A percentile compares a stretch with the other conserved stretches of the same genome.
These are phyloP conservation scores for Cyberlindnera maritima DNA, from an alignment of 805 yeast species.

Conservation along the genomic window DNA sequence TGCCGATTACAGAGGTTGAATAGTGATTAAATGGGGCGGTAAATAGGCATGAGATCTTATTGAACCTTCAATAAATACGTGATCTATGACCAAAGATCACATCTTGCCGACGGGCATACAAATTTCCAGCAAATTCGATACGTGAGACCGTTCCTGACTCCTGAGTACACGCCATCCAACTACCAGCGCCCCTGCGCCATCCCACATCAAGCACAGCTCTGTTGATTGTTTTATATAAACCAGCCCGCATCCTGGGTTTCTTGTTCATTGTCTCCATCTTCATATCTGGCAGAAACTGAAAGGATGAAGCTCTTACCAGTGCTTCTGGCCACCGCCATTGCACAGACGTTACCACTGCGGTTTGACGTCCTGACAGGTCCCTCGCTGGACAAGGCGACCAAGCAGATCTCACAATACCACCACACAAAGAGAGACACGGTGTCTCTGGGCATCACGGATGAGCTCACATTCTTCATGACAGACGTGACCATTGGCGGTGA, in stretches of 20 bases:
- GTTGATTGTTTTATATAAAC: neutral
- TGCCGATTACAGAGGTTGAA: neutral
- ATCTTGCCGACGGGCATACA: too few species aligned
- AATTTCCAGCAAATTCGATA: too few species aligned
- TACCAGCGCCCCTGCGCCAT: too few species aligned
- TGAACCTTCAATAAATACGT: too few species aligned
- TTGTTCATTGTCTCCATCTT: neutral
- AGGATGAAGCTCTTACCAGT: neutral
- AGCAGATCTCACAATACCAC: neutral
- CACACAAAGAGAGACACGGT: neutral
- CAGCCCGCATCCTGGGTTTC: neutral
- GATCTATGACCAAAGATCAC: too few species aligned
- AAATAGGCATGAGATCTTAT: too few species aligned
- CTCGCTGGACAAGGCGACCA: neutral
- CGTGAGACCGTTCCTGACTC: too few species aligned
- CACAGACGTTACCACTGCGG: neutral
- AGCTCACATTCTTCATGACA: neutral
- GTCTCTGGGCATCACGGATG: neutral
- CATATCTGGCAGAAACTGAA: neutral
- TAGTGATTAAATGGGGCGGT: too few species aligned
- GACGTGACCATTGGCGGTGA: slow-evolving; percentile 17
- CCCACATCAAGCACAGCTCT: too few species aligned
- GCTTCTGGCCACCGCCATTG: neutral
- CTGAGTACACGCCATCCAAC: too few species aligned
- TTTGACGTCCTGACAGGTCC: neutral